Percentiles rank a stretch among this genome's conserved stretches.
These are phyloP conservation scores for Dimargaris xerosporica DNA, from an alignment of 192 early-diverging fungal genomes.

Conservation along the genomic window DNA sequence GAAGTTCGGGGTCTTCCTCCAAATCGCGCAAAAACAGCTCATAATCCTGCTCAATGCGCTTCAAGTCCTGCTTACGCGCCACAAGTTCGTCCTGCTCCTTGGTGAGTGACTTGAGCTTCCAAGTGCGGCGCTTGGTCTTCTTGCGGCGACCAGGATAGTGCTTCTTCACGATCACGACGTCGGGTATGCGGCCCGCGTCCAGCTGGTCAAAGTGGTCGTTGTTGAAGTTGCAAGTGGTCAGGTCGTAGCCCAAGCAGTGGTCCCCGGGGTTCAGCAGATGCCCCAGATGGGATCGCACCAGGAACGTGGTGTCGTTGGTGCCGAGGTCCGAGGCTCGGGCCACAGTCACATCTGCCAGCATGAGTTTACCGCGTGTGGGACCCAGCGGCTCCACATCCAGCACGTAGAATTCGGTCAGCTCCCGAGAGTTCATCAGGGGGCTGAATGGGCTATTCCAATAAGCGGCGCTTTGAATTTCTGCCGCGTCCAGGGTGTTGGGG, in stretches of 20 bases:
- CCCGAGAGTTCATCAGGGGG: conserved; percentile 57
- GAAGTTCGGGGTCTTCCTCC: conserved; percentile 94
- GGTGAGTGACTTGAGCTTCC: conserved; percentile 76
- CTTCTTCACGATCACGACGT: conserved; percentile 88
- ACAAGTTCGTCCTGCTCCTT: conserved; percentile 83
- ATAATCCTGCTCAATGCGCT: conserved; percentile 71
- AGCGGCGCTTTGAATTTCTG: conserved; percentile 53
- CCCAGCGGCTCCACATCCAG: conserved; percentile 80
- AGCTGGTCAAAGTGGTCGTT: conserved; percentile 62
- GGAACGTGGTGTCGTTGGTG: conserved; percentile 69
- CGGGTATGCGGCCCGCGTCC: conserved; percentile 51
- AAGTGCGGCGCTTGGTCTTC: conserved; percentile 71
- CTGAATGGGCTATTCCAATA: conserved; percentile 81
- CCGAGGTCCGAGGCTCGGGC: conserved; percentile 62
- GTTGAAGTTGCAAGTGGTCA: conserved; percentile 84
- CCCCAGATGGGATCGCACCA: conserved; percentile 86
- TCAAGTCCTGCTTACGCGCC: conserved; percentile 55
- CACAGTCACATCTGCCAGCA: conserved; percentile 79
- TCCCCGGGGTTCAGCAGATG: conserved; percentile 83
- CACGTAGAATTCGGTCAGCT: conserved; percentile 87
- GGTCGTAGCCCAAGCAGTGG: conserved; percentile 79
- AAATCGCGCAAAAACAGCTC: conserved; percentile 95
- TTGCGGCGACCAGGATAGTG: conserved; percentile 75
- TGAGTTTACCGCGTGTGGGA: conserved; percentile 54
- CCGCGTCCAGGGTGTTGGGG: conserved; percentile 59